These are phyloP conservation scores for Phialocephala subalpina DNA, from an alignment of 2,329 filamentous ascomycete species.

Conservation along the genomic window DNA sequence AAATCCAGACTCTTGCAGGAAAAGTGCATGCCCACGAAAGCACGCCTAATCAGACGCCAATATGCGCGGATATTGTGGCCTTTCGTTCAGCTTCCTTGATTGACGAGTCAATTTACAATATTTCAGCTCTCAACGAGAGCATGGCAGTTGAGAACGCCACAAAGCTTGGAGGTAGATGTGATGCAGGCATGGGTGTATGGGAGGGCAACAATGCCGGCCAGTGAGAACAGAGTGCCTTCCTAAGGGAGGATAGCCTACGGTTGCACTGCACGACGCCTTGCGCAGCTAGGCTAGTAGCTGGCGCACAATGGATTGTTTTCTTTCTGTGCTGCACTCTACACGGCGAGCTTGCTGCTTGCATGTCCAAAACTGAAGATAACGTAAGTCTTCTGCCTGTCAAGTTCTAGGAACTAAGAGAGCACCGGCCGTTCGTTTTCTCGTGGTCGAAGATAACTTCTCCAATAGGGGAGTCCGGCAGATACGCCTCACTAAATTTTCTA, in stretches of 20 bases:
- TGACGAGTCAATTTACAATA: neutral
- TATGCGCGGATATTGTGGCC: neutral
- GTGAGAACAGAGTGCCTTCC: neutral
- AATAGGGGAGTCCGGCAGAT: slow-evolving; percentile 2
- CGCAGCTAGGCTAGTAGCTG: neutral
- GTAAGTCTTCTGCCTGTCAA: neutral
- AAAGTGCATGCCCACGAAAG: neutral
- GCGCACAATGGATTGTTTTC: slow-evolving; percentile 8
- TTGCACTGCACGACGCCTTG: neutral
- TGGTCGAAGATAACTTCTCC: neutral
- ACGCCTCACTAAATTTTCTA: neutral
- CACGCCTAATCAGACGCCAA: neutral
- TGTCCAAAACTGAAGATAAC: no score
- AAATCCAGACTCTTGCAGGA: neutral
- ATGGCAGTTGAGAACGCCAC: slow-evolving; percentile 10
- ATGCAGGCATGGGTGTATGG: neutral
- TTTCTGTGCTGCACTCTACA: neutral
- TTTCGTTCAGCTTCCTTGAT: neutral
- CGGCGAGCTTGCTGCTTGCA: neutral
- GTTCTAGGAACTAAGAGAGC: neutral
- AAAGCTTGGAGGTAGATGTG: neutral
- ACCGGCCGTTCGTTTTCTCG: neutral
- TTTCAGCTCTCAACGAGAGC: neutral
- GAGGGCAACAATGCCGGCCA: slow-evolving; percentile 4
- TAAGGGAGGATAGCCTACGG: neutral